Base-by-base conservation (phyloP, 805 yeast genomes). In the Maudiozyma pseudohumilis region DNA sequence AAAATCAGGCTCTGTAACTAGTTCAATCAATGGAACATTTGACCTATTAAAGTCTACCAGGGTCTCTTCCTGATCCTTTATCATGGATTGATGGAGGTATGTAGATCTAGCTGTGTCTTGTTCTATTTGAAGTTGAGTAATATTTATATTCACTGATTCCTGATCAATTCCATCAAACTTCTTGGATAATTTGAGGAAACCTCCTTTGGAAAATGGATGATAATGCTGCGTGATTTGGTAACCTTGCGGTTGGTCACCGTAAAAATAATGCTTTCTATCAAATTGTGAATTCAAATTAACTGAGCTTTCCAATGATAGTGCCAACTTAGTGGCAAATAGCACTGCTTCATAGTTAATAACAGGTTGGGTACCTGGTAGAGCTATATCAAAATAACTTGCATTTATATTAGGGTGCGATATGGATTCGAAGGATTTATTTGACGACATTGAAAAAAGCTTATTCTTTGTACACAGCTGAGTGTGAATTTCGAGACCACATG, bases 201-300 rank as follows among this genome's bases (percentile, higher is more conserved):
- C 98, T 34, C 74, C 68, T 23, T 58, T 64, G 2, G 96, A 92
- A 33, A 84, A 65, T 1, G 97, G 96, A 25, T 69, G 69, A 55
- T 72, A 85, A 52, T 76, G 83, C 60, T 92, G 98, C 0, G 98
- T 92, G 35, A 92, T 81, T 56, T 92, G 98, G 60, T 87, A 92
- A 1, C 98, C 98, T 37, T 82, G 61, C 0, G 98, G 98, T 56
- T 92, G 97, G 58, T 92, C 98, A 1, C 88, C 89, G 57, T 92
- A 92, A 59, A 92, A 87, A 57, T 92, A 92, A 56, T 92, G 98
- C 59, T 92, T 92, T 47, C 98, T 67, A 53, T 92, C 98, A 57
- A 92, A 92, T 1, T 78, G 65, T 1, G 89, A 81, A 6, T 52
- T 45, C 0, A 59, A 45, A 40, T 72, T 73, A 12, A 92, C 68